Conservation (phyloP, 768 basidiomycete species). For the Cyathus striatus region DNA sequence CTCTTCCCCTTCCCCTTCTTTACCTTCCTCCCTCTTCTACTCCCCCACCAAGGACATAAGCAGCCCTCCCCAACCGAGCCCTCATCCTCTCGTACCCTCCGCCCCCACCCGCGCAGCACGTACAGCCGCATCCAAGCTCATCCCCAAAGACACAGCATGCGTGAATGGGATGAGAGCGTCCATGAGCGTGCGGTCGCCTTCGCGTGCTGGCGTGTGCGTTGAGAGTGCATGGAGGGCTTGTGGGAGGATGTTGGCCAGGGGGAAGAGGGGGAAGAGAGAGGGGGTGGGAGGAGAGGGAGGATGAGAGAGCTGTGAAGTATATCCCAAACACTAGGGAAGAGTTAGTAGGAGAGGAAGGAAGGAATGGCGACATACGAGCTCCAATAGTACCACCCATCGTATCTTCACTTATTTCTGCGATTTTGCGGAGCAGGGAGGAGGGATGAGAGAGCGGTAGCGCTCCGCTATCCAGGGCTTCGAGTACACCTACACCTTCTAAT, state of each 20-base stretch:
- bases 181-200: constrained; percentile 52
- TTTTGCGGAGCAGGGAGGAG: too few species aligned
- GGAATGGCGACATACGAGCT: constrained; percentile 35
- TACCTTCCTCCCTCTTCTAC: too few species aligned
- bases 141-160: constrained; percentile 16
- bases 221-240: too few species aligned
- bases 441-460: too few species aligned
- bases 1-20: too few species aligned
- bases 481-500: too few species aligned
- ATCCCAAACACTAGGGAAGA: constrained; percentile 42
- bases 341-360: constrained; percentile 5
- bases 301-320: too few species aligned
- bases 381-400: constrained; percentile 56
- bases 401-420: constrained; percentile 41
- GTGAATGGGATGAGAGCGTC: constrained; percentile 49
- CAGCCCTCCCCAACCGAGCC: neutral
- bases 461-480: too few species aligned
- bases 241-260: too few species aligned
- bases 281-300: constrained; percentile 25
- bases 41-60: neutral
- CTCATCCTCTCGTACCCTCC: neutral
- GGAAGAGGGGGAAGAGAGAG: too few species aligned
- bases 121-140: neutral
- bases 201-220: constrained; percentile 44
- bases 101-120: neutral